Evolutionary conservation across 106 monocot species (phyloP).

Genomic region (Ottelia alismoides): DNA sequence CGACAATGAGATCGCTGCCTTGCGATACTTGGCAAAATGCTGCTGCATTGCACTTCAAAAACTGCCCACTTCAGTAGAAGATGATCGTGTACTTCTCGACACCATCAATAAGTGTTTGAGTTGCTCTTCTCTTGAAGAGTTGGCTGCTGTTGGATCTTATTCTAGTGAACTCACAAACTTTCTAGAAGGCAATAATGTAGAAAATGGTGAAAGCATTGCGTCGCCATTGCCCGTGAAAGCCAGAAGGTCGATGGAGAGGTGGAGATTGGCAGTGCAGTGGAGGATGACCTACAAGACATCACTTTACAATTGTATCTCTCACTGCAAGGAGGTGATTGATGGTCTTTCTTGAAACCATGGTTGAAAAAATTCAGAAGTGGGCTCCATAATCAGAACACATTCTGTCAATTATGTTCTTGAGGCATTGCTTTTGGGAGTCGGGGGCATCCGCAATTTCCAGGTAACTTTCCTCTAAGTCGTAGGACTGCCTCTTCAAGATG

Average conservation of each 20-base stretch:
- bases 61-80: constrained; percentile 27
- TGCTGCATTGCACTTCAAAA: constrained; percentile 28
- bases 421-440: too few relatives aligned
- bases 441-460: too few relatives aligned
- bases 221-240: constrained; percentile 17
- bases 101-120: constrained; percentile 25
- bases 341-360: neutral
- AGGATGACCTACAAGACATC: constrained; percentile 52
- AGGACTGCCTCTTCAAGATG: too few relatives aligned
- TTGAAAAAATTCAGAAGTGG: too few relatives aligned
- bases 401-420: too few relatives aligned
- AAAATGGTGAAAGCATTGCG: neutral
- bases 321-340: constrained; percentile 33
- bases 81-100: constrained; percentile 27
- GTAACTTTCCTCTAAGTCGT: too few relatives aligned
- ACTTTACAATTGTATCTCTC: constrained; percentile 41
- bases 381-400: too few relatives aligned
- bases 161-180: constrained; percentile 27
- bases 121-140: constrained; percentile 4
- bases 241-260: constrained; percentile 49
- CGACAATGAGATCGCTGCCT: constrained; percentile 52
- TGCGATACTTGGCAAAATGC: constrained; percentile 49
- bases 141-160: neutral
- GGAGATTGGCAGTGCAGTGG: constrained; percentile 69
- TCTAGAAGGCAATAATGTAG: constrained; percentile 23